Percentiles rank a stretch among this genome's conserved stretches.
These are phyloP conservation scores for Phytophthora pseudosyringae DNA, from an alignment of 352 stramenopile genomes.

Conservation along the genomic window DNA sequence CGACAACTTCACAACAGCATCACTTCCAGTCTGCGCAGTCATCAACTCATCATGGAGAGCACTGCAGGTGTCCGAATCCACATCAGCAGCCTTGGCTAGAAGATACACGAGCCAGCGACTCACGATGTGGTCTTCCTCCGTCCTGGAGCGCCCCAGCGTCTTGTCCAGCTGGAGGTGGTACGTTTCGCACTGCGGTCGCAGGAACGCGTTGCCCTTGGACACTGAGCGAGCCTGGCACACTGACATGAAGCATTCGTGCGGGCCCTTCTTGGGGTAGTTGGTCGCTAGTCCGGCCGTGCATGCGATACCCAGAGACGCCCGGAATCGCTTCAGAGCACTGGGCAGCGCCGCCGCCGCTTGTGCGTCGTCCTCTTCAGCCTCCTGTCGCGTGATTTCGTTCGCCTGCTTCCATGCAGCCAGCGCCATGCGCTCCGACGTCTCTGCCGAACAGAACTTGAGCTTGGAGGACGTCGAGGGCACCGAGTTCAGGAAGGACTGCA, in stretches of 20 bases:
- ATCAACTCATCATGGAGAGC: conserved; percentile 43
- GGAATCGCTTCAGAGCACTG: conserved; percentile 44
- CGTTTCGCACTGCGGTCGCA: conserved; percentile 48
- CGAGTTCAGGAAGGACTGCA: conserved; percentile 56
- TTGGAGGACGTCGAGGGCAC: conserved; percentile 17
- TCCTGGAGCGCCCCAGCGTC: conserved; percentile 48
- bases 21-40: conserved; percentile 34
- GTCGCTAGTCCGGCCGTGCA: conserved; percentile 78
- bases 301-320: conserved; percentile 56
- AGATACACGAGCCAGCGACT: conserved; percentile 75
- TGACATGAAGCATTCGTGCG: conserved; percentile 76
- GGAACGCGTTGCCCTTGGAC: conserved; percentile 13
- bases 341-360: conserved; percentile 28
- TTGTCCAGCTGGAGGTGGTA: conserved; percentile 80
- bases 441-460: conserved; percentile 57
- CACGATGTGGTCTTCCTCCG: conserved; percentile 76
- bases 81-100: conserved; percentile 50
- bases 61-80: conserved; percentile 37
- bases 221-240: conserved; percentile 42
- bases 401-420: conserved; percentile 56
- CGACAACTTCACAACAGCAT: conserved; percentile 34
- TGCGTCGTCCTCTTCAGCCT: conserved; percentile 35
- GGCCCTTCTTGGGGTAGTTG: conserved; percentile 62
- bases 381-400: conserved; percentile 43
- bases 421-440: conserved; percentile 74